Percentiles rank a stretch among this genome's conserved stretches.
Conservation (phyloP, 176 grass and related monocot species). For the sorghum (Sorghum bicolor) region Sorghum_bicolor_NCBIv3 NC_012873.2:63150501-63151000, state of each 20-base stretch:
- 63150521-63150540: constrained; percentile 62
- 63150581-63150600: constrained; percentile 31
- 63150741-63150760: constrained; percentile 72
- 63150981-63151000: constrained; percentile 79
- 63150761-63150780: constrained; percentile 28
- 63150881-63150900: background rate
- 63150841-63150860: background rate
- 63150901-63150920: constrained; percentile 7
- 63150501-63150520: constrained; percentile 85
- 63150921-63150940: constrained; percentile 9
- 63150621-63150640: constrained; percentile 67
- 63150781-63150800: constrained; percentile 2
- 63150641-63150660: constrained; percentile 71
- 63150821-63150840: background rate
- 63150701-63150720: constrained; percentile 89
- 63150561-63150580: constrained; percentile 19
- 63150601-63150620: constrained; percentile 86
- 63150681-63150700: constrained; percentile 86
- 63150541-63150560: constrained; percentile 29
- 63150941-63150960: constrained; percentile 23
- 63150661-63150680: constrained; percentile 85
- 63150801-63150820: constrained; percentile 27
- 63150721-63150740: constrained; percentile 74
- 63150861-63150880: background rate
- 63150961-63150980: constrained; percentile 88